phyloP scores from a whole-genome alignment of 345 rosid genomes.

The Populus alba region DNA sequence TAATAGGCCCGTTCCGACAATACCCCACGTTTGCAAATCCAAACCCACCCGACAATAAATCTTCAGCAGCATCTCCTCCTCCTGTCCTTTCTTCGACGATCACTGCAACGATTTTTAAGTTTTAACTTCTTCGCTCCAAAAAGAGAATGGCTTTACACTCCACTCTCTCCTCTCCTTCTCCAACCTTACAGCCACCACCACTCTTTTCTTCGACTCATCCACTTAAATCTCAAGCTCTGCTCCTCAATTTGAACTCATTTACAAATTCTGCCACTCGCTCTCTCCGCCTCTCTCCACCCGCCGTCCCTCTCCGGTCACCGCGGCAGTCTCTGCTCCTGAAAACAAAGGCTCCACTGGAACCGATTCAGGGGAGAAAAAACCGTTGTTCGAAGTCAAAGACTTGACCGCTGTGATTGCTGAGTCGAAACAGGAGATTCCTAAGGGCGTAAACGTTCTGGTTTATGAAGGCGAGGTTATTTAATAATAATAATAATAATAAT shows the following conservation, averaged over 20 bases:
- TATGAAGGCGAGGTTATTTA: conserved; percentile 77
- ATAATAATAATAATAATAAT: background rate
- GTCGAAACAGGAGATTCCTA: conserved; percentile 78
- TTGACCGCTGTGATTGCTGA: conserved; percentile 77
- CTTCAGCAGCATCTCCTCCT: background rate
- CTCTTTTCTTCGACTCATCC: background rate
- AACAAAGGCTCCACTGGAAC: background rate
- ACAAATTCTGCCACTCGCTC: background rate
- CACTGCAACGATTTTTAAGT: background rate
- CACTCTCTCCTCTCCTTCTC: background rate
- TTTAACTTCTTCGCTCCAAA: background rate
- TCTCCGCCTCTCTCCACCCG: background rate
- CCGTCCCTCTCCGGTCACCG: conserved; percentile 4
- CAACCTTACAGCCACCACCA: background rate
- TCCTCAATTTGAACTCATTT: background rate
- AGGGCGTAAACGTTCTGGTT: conserved; percentile 70
- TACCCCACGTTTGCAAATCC: background rate
- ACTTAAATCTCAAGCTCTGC: background rate
- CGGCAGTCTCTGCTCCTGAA: conserved; percentile 2
- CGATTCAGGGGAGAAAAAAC: conserved; percentile 29
- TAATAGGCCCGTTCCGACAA: background rate
- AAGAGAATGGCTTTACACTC: background rate
- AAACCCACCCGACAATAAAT: background rate
- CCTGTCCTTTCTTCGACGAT: background rate
- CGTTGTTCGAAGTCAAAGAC: conserved; percentile 75